Evolutionary conservation across 805 yeast species (phyloP), one percentile per base, ranked within the genome.

Genomic region (Metschnikowia picachoensis): DNA sequence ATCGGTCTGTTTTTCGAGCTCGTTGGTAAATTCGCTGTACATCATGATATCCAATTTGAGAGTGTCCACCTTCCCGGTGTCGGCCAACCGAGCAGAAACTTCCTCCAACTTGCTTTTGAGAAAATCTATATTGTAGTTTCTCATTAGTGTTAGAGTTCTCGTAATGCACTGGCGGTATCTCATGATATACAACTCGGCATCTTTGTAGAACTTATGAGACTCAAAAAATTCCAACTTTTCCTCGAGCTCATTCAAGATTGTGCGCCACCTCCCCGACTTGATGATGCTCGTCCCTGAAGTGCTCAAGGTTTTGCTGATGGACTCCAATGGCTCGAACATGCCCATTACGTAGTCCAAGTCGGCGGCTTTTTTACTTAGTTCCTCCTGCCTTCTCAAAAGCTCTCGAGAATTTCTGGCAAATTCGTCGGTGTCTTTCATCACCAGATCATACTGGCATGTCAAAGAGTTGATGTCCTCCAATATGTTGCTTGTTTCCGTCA

Each of bases 121-220:
- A 30, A 72, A 73, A n/a, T 62, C 62, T 9, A 71, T 72, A 44
- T 87, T 65, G 59, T 83, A 88, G 57, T 83, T 87, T 51, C 84
- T 77, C 13, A 89, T 78, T 48, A 92, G 69, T 0, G 94, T 81
- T 39, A 89, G 72, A 1, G 95, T 83, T 48, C 96, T 76, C 1
- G 91, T 82, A 76, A 89, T 73, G 58, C 96, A 87, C 56, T 87
- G 95, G 50, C 86, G 79, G 66, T 87, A 88, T 48, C 91, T 77
- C 51, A 82, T 79, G 39, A 75, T 76, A 60, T 87, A 89, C 2
- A 79, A 59, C 27, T 82, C 92, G 10, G 79, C 70, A 44, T 90
- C 96, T 58, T 79, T 82, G 58, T 85, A 85, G 9, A 60, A 49
- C 4, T 59, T 50, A 47, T 82, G 82, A 3, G 67, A 65, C 8